These are phyloP conservation scores for Kodamaea sp. DNA, from an alignment of 1,139 yeast genomes.

Conservation along the genomic window DNA sequence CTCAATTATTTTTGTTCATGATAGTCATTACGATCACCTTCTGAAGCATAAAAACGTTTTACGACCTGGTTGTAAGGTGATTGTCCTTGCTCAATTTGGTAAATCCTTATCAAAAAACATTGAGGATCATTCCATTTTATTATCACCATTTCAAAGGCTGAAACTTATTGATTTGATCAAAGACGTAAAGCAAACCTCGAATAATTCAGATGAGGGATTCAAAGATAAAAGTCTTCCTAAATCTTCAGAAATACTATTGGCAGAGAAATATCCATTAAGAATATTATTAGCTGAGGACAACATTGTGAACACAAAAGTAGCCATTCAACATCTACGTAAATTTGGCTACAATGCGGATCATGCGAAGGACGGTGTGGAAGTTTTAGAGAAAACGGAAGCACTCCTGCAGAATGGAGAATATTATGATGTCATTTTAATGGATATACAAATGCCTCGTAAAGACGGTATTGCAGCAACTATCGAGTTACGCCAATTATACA, in stretches of 20 bases:
- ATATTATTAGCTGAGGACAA: slow-evolving; percentile 55
- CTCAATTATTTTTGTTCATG: slow-evolving; percentile 19
- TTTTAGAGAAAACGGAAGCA: slow-evolving; percentile 35
- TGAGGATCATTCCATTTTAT: slow-evolving; percentile 25
- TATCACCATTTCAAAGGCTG: slow-evolving; percentile 33
- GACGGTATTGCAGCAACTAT: slow-evolving; percentile 49
- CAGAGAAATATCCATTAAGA: slow-evolving; percentile 37
- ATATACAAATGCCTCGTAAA: slow-evolving; percentile 54
- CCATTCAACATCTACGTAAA: slow-evolving; percentile 47
- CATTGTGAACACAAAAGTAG: slow-evolving; percentile 48
- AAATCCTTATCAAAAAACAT: slow-evolving; percentile 24
- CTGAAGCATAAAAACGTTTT: slow-evolving; percentile 9
- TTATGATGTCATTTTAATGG: slow-evolving; percentile 53
- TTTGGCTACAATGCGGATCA: slow-evolving; percentile 54
- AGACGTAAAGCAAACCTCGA: slow-evolving; percentile 4
- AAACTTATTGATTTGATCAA: slow-evolving; percentile 24
- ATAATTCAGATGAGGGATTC: neutral
- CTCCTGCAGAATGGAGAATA: slow-evolving; percentile 27
- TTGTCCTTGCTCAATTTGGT: slow-evolving; percentile 30
- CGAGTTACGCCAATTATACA: slow-evolving; percentile 26
- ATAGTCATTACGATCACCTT: slow-evolving; percentile 16
- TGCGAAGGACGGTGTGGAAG: slow-evolving; percentile 55
- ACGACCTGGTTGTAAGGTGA: slow-evolving; percentile 13
- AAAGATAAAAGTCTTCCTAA: neutral
- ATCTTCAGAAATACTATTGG: slow-evolving; percentile 9